Evolutionary conservation across 192 early-diverging fungal species (phyloP), one percentile per base, ranked within the genome.

Genomic region (Coemansia sp.): DNA sequence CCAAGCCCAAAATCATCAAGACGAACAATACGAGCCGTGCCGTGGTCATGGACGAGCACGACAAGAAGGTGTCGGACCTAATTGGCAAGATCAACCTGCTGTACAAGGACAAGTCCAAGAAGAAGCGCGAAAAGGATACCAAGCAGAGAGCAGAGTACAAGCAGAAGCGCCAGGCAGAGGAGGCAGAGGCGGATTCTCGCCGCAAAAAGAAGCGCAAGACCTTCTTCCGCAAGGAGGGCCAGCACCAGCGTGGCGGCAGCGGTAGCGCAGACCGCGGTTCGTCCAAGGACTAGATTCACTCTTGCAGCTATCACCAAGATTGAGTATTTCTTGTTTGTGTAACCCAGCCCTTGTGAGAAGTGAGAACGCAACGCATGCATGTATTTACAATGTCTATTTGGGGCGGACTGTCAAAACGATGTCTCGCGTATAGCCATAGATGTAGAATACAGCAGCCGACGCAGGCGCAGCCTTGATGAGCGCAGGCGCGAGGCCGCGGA

Each of bases 11-110:
- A 83, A 29, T 66, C 10, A 40, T 78, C 37, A 61, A 64, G 44
- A 67, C 72, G 24, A 39, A 62, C 5, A 59, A 57, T 11, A n/a
- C 40, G 22, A 57, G 61, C 53, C 88, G 93, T 19, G 95, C 93
- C 0, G 92, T 98, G 21, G 87, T 97, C 33, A 58, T 94, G 64
- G 93, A 97, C 69, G 87, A 93, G 27, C 86, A 93, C 64, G 95
- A 98, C 72, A 90, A 89, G 83, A 89, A 90, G 78, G 87, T 96
- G 35, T 85, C 86, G 26, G 83, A 81, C 11, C 63, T 99, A 34
- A 86, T 99, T 70, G 88, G 91, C 61, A 86, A 91, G 68, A 85
- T 99, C 62, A 87, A 92, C 60, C 40, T 76, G 40, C 69, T 75
- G 24, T 39, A 70, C 66, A 83, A 80, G 70, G 93, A 98, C 55